Percentiles rank a stretch among this genome's conserved stretches.
phyloP scores from a whole-genome alignment of 495 filamentous ascomycete species.

The Penicillium macrosclerotiorum region DNA sequence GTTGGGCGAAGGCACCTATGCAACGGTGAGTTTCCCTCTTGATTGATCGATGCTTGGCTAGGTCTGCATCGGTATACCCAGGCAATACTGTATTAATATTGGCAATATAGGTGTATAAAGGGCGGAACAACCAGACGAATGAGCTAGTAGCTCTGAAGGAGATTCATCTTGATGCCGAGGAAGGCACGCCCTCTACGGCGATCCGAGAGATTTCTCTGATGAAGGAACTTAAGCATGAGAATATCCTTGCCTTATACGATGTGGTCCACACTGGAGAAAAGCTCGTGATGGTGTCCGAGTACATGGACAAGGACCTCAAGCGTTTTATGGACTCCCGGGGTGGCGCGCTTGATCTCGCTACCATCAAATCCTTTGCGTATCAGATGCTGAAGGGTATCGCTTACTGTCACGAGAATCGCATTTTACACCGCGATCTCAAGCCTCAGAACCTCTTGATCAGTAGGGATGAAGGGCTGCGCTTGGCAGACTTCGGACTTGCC shows the following conservation, averaged over 20 bases:
- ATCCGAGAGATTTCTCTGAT: slow-evolving; percentile 98
- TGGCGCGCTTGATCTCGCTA: slow-evolving; percentile 75
- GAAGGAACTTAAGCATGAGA: slow-evolving; percentile 98
- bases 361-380: slow-evolving; percentile 97
- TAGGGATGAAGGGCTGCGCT: slow-evolving; percentile 82
- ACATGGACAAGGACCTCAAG: slow-evolving; percentile 97
- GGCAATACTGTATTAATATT: slow-evolving; percentile 21
- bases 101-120: slow-evolving; percentile 84
- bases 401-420: slow-evolving; percentile 94
- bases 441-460: slow-evolving; percentile 96
- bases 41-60: background rate
- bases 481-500: slow-evolving; percentile 90
- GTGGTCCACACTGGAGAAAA: slow-evolving; percentile 99
- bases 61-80: slow-evolving; percentile 3
- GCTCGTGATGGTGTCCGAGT: slow-evolving; percentile 98
- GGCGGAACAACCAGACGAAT: slow-evolving; percentile 90
- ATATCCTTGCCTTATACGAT: slow-evolving; percentile 95
- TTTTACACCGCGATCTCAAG: slow-evolving; percentile 91
- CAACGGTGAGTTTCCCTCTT: slow-evolving; percentile 63
- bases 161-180: slow-evolving; percentile 98
- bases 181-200: slow-evolving; percentile 96
- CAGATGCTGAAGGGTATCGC: slow-evolving; percentile 91
- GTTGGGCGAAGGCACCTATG: slow-evolving; percentile 98
- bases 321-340: slow-evolving; percentile 96
- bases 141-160: slow-evolving; percentile 97